phyloP scores from a whole-genome alignment of 2,329 filamentous ascomycete species.

The Apiospora saccharicola region DNA sequence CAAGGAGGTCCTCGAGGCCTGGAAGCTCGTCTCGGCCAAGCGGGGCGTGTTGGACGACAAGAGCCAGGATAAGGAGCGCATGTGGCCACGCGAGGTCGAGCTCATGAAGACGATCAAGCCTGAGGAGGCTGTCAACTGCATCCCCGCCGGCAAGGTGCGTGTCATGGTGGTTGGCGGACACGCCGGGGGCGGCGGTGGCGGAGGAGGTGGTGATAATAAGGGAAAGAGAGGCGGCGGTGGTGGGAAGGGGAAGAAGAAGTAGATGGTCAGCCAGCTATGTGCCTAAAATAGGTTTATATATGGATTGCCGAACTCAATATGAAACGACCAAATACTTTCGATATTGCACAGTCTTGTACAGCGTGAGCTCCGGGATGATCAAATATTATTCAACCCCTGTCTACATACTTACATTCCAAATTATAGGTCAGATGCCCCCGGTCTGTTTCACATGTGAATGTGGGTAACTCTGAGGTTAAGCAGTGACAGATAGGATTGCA shows the following conservation, averaged over 20 bases:
- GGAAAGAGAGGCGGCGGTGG: slow-evolving; percentile 47
- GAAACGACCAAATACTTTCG: not conserved
- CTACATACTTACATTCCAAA: no score
- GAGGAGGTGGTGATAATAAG: slow-evolving; percentile 44
- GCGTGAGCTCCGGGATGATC: no score
- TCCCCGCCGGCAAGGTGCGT: slow-evolving; percentile 82
- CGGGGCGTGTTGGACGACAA: slow-evolving; percentile 69
- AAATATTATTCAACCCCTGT: no score
- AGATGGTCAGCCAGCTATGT: not conserved
- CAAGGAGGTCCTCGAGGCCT: slow-evolving; percentile 85
- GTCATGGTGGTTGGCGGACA: slow-evolving; percentile 75
- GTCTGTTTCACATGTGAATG: no score
- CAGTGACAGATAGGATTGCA: no score
- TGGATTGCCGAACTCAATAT: not conserved
- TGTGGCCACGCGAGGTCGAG: slow-evolving; percentile 89
- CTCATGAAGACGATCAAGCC: slow-evolving; percentile 82
- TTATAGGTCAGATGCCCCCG: no score
- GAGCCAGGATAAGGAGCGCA: slow-evolving; percentile 70
- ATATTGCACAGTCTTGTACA: no score
- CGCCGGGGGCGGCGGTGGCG: slow-evolving; percentile 51
- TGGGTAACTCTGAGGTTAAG: no score
- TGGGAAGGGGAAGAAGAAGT: slow-evolving; percentile 54
- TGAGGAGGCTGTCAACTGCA: slow-evolving; percentile 79
- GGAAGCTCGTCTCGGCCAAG: slow-evolving; percentile 70
- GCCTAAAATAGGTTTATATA: not conserved